Conservation (phyloP, 768 basidiomycete species). For the Candolleomyces efflorescens region DNA sequence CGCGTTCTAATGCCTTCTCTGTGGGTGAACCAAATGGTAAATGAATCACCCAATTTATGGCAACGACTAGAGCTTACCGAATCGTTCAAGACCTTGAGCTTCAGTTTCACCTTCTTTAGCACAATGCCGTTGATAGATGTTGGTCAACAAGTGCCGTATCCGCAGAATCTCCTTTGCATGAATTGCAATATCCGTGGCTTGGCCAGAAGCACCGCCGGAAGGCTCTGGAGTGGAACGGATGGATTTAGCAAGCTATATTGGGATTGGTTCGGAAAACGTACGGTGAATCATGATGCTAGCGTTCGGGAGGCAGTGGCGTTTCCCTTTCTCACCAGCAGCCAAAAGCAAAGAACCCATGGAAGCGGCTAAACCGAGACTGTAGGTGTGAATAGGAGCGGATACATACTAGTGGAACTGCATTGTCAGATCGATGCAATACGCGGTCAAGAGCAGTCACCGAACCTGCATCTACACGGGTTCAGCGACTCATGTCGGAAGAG, state of each 20-base stretch:
- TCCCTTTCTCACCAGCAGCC: constrained; percentile 87
- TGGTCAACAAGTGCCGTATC: constrained; percentile 76
- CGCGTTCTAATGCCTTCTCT: constrained; percentile 89
- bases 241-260: not conserved
- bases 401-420: constrained; percentile 60
- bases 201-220: constrained; percentile 92
- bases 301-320: constrained; percentile 88
- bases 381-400: constrained; percentile 92
- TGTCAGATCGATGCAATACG: constrained; percentile 15
- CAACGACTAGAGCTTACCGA: constrained; percentile 49
- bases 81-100: constrained; percentile 64
- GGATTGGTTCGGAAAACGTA: constrained; percentile 30
- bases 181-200: constrained; percentile 96
- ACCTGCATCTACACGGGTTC: constrained; percentile 57
- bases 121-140: constrained; percentile 90
- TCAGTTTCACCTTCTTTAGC: constrained; percentile 57
- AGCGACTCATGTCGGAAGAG: constrained; percentile 3
- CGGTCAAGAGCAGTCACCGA: not conserved
- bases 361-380: constrained; percentile 92
- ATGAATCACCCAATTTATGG: constrained; percentile 8
- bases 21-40: constrained; percentile 19
- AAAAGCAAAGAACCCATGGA: constrained; percentile 95
- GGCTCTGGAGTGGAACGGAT: constrained; percentile 56
- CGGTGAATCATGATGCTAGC: constrained; percentile 99
- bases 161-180: constrained; percentile 95